These are phyloP conservation scores for Paxillus rubicundulus DNA, from an alignment of 768 basidiomycete species.

Conservation along the genomic window DNA sequence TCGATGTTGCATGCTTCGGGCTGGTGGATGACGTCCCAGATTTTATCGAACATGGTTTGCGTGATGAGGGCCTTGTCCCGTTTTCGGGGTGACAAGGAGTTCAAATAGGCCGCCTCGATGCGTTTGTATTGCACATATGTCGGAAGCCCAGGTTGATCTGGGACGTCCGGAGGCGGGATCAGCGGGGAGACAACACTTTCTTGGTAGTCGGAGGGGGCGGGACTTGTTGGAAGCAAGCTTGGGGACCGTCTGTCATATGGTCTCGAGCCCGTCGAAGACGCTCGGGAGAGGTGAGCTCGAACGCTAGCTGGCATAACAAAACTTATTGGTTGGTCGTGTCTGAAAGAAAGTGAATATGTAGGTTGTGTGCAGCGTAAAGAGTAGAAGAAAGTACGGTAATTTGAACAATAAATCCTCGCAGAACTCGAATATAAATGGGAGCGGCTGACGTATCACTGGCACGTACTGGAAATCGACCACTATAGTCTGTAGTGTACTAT, in stretches of 20 bases:
- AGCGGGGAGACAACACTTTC: constrained; percentile 1
- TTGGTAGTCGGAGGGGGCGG: background rate
- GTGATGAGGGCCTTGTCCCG: constrained; percentile 72
- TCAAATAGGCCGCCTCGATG: constrained; percentile 58
- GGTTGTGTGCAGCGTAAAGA: constrained; percentile 20
- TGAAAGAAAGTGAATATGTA: constrained; percentile 20
- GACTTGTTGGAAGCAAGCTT: constrained; percentile 3
- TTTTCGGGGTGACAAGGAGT: constrained; percentile 54
- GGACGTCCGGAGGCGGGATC: background rate
- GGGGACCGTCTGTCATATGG: constrained; percentile 24
- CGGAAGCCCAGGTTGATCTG: constrained; percentile 51
- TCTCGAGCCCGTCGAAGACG: constrained; percentile 5
- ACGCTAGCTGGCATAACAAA: constrained; percentile 21
- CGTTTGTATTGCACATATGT: constrained; percentile 57
- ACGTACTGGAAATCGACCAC: constrained; percentile 33
- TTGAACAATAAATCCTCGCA: no score
- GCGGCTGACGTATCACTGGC: constrained; percentile 31
- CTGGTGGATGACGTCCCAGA: constrained; percentile 64
- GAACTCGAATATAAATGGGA: background rate
- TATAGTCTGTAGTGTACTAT: background rate
- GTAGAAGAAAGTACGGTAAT: constrained; percentile 18
- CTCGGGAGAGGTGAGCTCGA: constrained; percentile 11
- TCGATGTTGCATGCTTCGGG: constrained; percentile 44
- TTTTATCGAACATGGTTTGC: constrained; percentile 65
- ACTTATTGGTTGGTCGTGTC: constrained; percentile 1